These are phyloP conservation scores for Medicago arabica DNA, from an alignment of 306 rosid species.

Conservation along the genomic window DNA sequence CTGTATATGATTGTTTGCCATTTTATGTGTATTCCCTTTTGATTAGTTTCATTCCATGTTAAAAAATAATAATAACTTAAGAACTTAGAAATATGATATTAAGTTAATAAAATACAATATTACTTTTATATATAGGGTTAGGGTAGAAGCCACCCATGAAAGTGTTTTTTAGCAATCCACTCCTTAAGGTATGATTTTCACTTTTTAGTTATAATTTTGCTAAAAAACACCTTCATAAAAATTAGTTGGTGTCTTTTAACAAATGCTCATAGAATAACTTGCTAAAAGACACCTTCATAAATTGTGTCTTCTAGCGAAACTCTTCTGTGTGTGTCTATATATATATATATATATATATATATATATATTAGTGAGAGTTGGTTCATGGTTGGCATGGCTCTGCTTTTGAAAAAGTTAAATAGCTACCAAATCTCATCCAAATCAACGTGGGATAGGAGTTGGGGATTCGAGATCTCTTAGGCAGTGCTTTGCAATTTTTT, in stretches of 20 bases:
- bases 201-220: no score
- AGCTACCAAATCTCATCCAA: constrained; percentile 71
- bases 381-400: constrained; percentile 74
- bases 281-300: no score
- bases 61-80: constrained; percentile 3
- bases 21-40: constrained; percentile 32
- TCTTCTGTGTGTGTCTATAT: no score
- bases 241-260: no score
- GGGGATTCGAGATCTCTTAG: constrained; percentile 70
- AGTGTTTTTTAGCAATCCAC: no score
- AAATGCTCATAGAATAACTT: no score
- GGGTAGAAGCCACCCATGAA: no score
- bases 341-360: background rate
- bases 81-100: constrained; percentile 13
- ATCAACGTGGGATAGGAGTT: constrained; percentile 65
- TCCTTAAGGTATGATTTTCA: no score
- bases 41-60: constrained; percentile 43
- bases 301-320: no score
- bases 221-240: no score
- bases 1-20: constrained; percentile 39
- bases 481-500: constrained; percentile 49
- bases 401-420: constrained; percentile 67
- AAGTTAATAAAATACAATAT: background rate
- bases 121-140: no score
- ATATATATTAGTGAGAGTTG: constrained; percentile 49